Evolutionary conservation across 2,329 filamentous ascomycete genomes (phyloP).

Genomic region (Cladosporium sp.): DNA sequence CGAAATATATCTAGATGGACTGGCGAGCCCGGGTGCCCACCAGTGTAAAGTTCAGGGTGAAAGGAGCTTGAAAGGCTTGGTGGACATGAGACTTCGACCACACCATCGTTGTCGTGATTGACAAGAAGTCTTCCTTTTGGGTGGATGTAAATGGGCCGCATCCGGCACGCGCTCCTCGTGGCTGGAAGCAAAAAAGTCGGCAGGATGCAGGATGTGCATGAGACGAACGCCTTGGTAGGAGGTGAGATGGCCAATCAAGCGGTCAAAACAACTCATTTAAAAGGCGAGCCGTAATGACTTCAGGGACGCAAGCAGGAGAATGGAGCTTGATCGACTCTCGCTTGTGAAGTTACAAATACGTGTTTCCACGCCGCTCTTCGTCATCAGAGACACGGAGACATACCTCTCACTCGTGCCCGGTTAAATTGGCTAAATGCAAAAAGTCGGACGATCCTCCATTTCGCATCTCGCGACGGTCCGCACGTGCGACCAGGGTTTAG

Average conservation of each 20-base stretch:
- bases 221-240: too few species aligned
- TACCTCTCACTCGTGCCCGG: background rate
- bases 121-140: background rate
- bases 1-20: too few species aligned
- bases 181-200: too few species aligned
- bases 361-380: background rate
- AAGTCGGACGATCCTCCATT: slow-evolving; percentile 4
- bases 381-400: background rate
- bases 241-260: too few species aligned
- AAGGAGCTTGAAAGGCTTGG: slow-evolving; percentile 5
- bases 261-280: too few species aligned
- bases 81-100: background rate
- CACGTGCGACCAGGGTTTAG: slow-evolving; percentile 8
- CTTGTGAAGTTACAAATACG: too few species aligned
- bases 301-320: too few species aligned
- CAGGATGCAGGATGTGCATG: too few species aligned
- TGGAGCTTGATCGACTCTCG: too few species aligned
- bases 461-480: slow-evolving; percentile 9
- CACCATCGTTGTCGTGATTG: background rate
- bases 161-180: background rate
- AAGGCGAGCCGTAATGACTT: too few species aligned
- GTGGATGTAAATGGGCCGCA: background rate
- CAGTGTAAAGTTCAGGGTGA: background rate
- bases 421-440: slow-evolving; percentile 8
- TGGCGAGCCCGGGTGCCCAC: background rate